Conservation (phyloP, 1,284 basidiomycete species). For the Phellopilus nigrolimitatus region DNA sequence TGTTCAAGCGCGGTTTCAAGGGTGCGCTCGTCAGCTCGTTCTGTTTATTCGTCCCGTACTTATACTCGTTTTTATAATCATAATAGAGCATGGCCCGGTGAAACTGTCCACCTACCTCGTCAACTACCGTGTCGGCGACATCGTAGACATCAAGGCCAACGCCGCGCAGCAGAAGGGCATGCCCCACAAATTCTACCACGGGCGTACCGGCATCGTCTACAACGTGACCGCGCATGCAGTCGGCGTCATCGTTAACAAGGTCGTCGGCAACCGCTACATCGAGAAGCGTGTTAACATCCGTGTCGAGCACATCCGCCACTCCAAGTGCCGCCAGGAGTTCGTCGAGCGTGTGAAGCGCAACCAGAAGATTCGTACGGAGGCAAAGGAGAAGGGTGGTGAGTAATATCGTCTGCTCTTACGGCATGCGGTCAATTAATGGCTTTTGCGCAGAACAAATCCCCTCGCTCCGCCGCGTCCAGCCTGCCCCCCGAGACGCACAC, state of each 20-base stretch:
- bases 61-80: constrained; percentile 11
- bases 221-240: constrained; percentile 95
- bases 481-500: constrained; percentile 77
- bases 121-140: constrained; percentile 94
- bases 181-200: constrained; percentile 97
- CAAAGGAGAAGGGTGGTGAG: constrained; percentile 83
- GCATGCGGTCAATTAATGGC: constrained; percentile 12
- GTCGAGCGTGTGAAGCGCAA: constrained; percentile 94
- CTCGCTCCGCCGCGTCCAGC: constrained; percentile 80
- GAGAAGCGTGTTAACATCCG: constrained; percentile 99
- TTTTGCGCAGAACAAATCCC: constrained; percentile 63
- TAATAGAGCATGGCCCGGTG: constrained; percentile 84
- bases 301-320: constrained; percentile 97
- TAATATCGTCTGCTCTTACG: constrained; percentile 6
- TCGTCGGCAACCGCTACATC: constrained; percentile 98
- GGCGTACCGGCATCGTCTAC: constrained; percentile 97
- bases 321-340: constrained; percentile 99
- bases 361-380: constrained; percentile 79
- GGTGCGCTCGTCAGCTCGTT: constrained; percentile 46
- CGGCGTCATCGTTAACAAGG: constrained; percentile 97
- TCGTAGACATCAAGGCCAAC: constrained; percentile 99
- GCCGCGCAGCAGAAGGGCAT: constrained; percentile 99
- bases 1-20: constrained; percentile 99
- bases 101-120: constrained; percentile 92
- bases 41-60: constrained; percentile 16